Conservation (phyloP, 176 grass and related monocot species). For the Cymbopogon citratus region DNA sequence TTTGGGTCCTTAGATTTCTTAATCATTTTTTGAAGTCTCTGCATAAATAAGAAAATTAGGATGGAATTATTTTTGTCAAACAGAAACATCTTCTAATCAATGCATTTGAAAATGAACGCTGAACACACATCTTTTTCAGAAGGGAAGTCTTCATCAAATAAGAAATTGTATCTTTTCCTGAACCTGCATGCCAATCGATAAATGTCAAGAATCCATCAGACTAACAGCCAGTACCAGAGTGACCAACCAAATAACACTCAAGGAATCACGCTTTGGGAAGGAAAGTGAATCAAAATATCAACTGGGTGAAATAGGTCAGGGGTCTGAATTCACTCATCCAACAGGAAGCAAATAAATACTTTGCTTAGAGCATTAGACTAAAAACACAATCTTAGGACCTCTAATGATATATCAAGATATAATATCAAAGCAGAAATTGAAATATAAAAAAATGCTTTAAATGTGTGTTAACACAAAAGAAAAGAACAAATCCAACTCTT, state of each 20-base stretch:
- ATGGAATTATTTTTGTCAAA: neutral
- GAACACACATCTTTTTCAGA: constrained; percentile 61
- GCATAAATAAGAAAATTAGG: constrained; percentile 12
- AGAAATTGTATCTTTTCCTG: constrained; percentile 87
- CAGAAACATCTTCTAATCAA: neutral
- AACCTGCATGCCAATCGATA: constrained; percentile 36
- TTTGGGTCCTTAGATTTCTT: constrained; percentile 75
- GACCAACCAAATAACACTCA: neutral
- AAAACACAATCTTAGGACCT: neutral
- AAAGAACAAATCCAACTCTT: constrained; percentile 19
- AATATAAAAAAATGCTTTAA: neutral
- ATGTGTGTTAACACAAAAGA: neutral
- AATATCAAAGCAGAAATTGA: neutral
- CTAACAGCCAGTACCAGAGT: neutral
- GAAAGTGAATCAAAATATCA: neutral
- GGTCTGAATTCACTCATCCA: neutral
- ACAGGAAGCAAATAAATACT: neutral
- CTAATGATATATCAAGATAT: neutral
- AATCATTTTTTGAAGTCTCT: constrained; percentile 83
- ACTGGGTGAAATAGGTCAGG: neutral
- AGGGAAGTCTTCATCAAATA: constrained; percentile 75
- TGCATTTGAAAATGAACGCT: constrained; percentile 10
- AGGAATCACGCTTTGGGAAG: neutral
- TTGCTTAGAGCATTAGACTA: neutral
- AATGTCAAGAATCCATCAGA: neutral